Base-by-base conservation (phyloP, 371 early-diverging fungal species). In the Rhizopus sp. region DNA sequence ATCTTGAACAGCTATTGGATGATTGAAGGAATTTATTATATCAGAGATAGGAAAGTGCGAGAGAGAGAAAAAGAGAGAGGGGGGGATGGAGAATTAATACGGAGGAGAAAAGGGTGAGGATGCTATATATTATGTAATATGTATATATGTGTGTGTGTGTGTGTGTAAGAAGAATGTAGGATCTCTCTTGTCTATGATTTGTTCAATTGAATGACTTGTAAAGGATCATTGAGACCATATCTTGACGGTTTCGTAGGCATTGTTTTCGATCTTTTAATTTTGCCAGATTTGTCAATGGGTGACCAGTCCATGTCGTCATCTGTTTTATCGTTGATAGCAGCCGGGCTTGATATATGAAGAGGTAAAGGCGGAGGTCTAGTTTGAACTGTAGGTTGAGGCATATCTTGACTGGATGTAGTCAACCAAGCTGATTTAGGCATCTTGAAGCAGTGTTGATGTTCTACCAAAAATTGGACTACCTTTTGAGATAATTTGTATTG, bases 391-490 rank as follows among this genome's bases (percentile, higher is more conserved):
- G 7, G 35, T 9, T 30, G 12, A 3, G 39, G 6, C 15, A 1
- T 23, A 33, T 38, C 38, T 46, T 53, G 40, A 16, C 42, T 63
- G 7, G 53, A 34, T 10, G 58, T 38, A n/a, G 50, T 53, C 38
- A 47, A 48, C 58, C 58, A 53, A 10, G 57, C 54, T 3, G 58
- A 64, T 40, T 63, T 69, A 15, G 73, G 67, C 41, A 63, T 67
- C 6, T 72, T 75, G 51, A 80, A 61, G 9, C 69, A 68, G 42
- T 70, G 71, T 46, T 81, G 80, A 57, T 79, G 64, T 35, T 77
- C 77, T 35, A 82, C 73, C 5, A 84, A 52, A 51, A 79, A 81
- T 41, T 73, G 80, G 7, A 82, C 62, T 13, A 82, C 82, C 29
- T 67, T 64, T 32, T 81, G 77, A 5, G 77, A 80, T 6, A 69